Percentiles rank a stretch among this genome's conserved stretches.
Evolutionary conservation across 129 eudicot genomes (phyloP).

Genomic region (Arctium lappa): DNA sequence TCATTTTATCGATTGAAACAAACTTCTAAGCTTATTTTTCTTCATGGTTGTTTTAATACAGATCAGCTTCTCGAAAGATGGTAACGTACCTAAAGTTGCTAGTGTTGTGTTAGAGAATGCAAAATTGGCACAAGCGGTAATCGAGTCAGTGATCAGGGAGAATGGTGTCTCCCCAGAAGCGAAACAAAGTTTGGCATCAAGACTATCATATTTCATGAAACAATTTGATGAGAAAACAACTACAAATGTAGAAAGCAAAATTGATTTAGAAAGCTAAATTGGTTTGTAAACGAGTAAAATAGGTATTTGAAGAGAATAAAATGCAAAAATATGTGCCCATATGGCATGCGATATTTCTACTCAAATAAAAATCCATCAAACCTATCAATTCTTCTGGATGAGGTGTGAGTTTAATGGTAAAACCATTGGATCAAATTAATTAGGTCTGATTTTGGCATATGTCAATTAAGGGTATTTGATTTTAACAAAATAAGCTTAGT

Average conservation of each 20-base stretch:
- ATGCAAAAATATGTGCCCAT: neutral
- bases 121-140: slow-evolving; percentile 58
- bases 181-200: slow-evolving; percentile 65
- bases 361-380: neutral
- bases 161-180: slow-evolving; percentile 91
- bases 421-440: no score
- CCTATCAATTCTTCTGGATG: no score
- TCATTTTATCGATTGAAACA: neutral
- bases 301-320: neutral
- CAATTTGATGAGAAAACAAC: slow-evolving; percentile 15
- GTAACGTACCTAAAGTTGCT: slow-evolving; percentile 47
- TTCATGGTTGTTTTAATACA: slow-evolving; percentile 20
- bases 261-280: neutral
- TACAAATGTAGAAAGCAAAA: neutral
- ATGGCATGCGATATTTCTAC: neutral
- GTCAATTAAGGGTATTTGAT: no score
- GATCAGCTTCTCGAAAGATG: slow-evolving; percentile 71
- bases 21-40: neutral
- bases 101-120: slow-evolving; percentile 54
- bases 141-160: slow-evolving; percentile 80
- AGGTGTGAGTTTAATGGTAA: no score
- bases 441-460: no score
- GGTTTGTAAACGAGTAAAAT: neutral
- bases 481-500: no score
- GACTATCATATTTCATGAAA: slow-evolving; percentile 56